A percentile compares a stretch with the other conserved stretches of the same genome.
Evolutionary conservation across 495 filamentous ascomycete species (phyloP).

Genomic region (Penicillium manginii): DNA sequence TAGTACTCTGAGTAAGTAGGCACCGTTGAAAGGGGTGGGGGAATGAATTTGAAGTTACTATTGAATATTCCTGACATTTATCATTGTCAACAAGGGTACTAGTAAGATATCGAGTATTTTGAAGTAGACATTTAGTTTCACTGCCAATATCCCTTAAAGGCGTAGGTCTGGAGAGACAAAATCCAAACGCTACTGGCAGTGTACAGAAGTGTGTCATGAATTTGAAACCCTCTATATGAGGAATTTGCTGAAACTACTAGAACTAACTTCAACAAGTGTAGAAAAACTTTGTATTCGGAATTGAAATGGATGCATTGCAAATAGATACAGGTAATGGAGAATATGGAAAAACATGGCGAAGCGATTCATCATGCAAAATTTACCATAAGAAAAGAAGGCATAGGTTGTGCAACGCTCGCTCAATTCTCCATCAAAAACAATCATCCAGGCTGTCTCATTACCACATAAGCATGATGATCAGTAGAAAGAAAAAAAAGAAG

Average conservation of each 20-base stretch:
- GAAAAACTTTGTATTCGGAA: background rate
- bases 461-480: slow-evolving; percentile 24
- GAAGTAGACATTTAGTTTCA: too few species aligned
- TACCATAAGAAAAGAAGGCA: slow-evolving; percentile 23
- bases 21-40: too few species aligned
- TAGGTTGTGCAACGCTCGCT: slow-evolving; percentile 33
- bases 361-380: slow-evolving; percentile 27
- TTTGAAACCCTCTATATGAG: too few species aligned
- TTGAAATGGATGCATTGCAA: slow-evolving; percentile 28
- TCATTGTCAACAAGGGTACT: too few species aligned
- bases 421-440: slow-evolving; percentile 28
- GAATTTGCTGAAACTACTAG: background rate
- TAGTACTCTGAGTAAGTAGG: too few species aligned
- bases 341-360: slow-evolving; percentile 18
- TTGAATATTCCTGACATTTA: too few species aligned
- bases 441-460: slow-evolving; percentile 29
- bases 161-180: too few species aligned
- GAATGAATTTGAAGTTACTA: too few species aligned
- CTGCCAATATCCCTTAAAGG: too few species aligned
- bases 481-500: slow-evolving; percentile 8
- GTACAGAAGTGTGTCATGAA: too few species aligned
- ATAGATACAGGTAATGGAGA: slow-evolving; percentile 30
- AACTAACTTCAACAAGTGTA: background rate
- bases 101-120: too few species aligned
- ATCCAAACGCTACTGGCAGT: too few species aligned